Base-by-base conservation (phyloP, 2,329 filamentous ascomycete genomes). In the Aspergillus udagawae region DNA sequence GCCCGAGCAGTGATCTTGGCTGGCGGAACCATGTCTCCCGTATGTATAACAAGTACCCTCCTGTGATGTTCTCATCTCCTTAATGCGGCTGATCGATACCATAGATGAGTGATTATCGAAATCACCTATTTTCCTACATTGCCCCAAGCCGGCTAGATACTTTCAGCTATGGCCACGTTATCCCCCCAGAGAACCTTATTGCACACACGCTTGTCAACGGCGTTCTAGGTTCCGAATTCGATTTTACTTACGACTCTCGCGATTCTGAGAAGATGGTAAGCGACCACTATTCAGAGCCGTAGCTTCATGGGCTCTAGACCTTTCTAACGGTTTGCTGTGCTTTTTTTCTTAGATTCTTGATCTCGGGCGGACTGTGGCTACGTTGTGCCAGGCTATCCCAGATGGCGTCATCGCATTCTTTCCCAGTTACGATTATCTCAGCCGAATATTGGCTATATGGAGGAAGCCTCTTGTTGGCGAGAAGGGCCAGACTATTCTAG, bases 361-460 rank as follows among this genome's bases (percentile, higher is more conserved):
- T 55, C 83, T 97, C 0, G 94, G 92, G 0, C 74, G 84, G 28
- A 83, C 89, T 0, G 79, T 99, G 7, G 71, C 91, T 1, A 87
- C 87, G 52, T 79, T 94, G 4, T 90, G 89, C 65, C 80, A 83
- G 6, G 78, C 85, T 4, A 89, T 97, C 0, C 91, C 91, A 0
- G 92, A 97, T 64, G 94, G 94, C 2, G 84, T 97, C 1, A 91
- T 99, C 0, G 86, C 92, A 0, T 99, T 99, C 78, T 97, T 99
- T 65, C 92, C 94, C 1, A 96, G 92, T 73, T 97, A 99, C 72
- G 84, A 89, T 9, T 97, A 96, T 71, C 83, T 99, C 0, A 87
- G 92, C 51, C 84, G 86, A 49, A 90, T 96, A 6, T 77, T 88
- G 6, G 70, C 74, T 2, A 76, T 77, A 0, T 92, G 90, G 89